These are phyloP conservation scores for Striga asiatica DNA, from an alignment of 257 asterid species.

Conservation along the genomic window DNA sequence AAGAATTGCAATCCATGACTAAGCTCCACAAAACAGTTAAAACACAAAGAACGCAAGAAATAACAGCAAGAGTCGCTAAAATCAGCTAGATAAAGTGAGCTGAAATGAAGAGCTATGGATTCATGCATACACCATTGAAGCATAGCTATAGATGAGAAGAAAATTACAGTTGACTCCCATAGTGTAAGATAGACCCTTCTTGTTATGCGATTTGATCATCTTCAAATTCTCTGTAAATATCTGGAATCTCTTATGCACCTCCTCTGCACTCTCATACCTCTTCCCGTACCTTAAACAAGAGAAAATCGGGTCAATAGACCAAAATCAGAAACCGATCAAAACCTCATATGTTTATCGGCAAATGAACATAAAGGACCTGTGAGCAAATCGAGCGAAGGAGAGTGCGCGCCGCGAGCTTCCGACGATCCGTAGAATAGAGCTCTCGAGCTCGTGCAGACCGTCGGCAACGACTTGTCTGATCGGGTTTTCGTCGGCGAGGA, in stretches of 20 bases:
- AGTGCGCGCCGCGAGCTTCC: constrained; percentile 67
- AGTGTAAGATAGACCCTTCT: constrained; percentile 63
- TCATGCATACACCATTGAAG: too few relatives aligned
- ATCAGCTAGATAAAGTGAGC: too few relatives aligned
- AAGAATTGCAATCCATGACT: neutral
- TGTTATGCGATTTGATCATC: constrained; percentile 79
- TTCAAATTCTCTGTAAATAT: constrained; percentile 53
- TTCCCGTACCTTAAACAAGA: constrained; percentile 46
- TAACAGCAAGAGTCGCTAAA: neutral
- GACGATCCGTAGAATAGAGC: constrained; percentile 34
- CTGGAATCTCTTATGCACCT: constrained; percentile 59
- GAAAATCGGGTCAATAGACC: neutral
- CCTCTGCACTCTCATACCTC: constrained; percentile 58
- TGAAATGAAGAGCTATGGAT: neutral
- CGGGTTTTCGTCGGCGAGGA: constrained; percentile 48
- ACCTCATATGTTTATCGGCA: too few relatives aligned
- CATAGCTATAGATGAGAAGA: too few relatives aligned
- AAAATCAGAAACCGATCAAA: too few relatives aligned
- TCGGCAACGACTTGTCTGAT: constrained; percentile 87
- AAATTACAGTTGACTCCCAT: constrained; percentile 66
- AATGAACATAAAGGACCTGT: constrained; percentile 38
- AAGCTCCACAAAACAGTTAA: neutral
- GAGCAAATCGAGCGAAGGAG: constrained; percentile 80
- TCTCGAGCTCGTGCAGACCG: constrained; percentile 53
- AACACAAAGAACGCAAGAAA: neutral